Evolutionary conservation across 495 filamentous ascomycete species (phyloP).

Genomic region (Xylaria cubensis): DNA sequence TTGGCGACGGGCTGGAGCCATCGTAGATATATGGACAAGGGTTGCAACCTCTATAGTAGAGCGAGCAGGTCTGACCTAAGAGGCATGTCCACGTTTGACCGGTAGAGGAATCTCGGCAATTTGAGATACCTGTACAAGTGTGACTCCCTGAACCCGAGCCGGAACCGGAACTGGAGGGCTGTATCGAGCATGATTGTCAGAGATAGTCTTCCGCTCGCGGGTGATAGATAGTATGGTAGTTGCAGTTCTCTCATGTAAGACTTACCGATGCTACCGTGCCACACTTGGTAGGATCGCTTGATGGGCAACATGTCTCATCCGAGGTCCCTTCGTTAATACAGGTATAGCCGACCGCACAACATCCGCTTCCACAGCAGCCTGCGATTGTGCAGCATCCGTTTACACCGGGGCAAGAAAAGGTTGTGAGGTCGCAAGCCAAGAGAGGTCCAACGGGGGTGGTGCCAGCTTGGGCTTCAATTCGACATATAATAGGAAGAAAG

Average conservation of each 20-base stretch:
- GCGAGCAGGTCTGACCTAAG: constrained; percentile 6
- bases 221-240: not conserved
- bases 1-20: not conserved
- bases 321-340: constrained; percentile 18
- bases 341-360: constrained; percentile 5
- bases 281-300: constrained; percentile 14
- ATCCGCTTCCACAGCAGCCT: constrained; percentile 16
- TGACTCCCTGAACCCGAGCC: constrained; percentile 3
- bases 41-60: constrained; percentile 8
- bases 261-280: constrained; percentile 10
- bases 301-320: constrained; percentile 3
- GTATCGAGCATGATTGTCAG: not conserved
- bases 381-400: constrained; percentile 7
- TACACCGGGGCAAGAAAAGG: constrained; percentile 9
- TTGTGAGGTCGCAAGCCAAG: not conserved
- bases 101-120: constrained; percentile 11
- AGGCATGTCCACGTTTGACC: constrained; percentile 12
- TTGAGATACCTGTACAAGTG: constrained; percentile 5
- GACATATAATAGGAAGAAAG: not conserved
- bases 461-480: not conserved
- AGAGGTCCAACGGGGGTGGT: constrained; percentile 12
- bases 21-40: constrained; percentile 8
- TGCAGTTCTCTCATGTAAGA: no score
- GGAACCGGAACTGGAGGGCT: constrained; percentile 3
- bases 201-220: not conserved